A percentile compares a stretch with the other conserved stretches of the same genome.
These are phyloP conservation scores for Sisymbrium irio DNA, from an alignment of 345 rosid genomes.

Conservation along the genomic window DNA sequence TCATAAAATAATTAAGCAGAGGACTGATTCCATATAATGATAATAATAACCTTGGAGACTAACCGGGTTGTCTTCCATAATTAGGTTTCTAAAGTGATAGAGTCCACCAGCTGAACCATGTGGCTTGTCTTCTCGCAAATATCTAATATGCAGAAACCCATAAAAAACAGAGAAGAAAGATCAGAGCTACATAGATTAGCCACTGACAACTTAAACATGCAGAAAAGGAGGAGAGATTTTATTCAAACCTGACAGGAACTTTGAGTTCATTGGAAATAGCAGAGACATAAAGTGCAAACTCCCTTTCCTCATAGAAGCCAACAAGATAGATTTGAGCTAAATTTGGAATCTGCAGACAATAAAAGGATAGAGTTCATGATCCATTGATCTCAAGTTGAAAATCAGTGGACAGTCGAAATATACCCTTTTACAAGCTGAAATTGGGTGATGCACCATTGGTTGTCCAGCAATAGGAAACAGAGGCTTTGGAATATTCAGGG, in stretches of 20 bases:
- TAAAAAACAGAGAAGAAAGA: neutral
- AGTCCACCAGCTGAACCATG: slow-evolving; percentile 96
- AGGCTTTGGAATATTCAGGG: slow-evolving; percentile 87
- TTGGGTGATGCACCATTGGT: slow-evolving; percentile 98
- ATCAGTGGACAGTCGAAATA: neutral
- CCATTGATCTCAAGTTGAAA: slow-evolving; percentile 9
- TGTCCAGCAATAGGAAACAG: slow-evolving; percentile 89
- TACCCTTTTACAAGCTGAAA: slow-evolving; percentile 96
- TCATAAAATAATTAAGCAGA: neutral
- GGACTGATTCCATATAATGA: neutral
- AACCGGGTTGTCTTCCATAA: slow-evolving; percentile 92
- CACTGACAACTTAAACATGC: neutral
- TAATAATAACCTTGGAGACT: neutral
- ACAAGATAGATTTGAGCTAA: slow-evolving; percentile 70
- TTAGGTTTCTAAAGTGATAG: slow-evolving; percentile 66
- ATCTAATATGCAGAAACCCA: slow-evolving; percentile 40
- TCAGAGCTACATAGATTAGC: neutral
- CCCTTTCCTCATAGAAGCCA: slow-evolving; percentile 93
- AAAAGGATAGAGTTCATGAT: neutral
- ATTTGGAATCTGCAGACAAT: slow-evolving; percentile 65
- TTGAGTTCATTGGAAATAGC: slow-evolving; percentile 83
- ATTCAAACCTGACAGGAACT: slow-evolving; percentile 72
- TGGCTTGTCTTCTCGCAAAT: slow-evolving; percentile 82
- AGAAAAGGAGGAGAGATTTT: slow-evolving; percentile 8
- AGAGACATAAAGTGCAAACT: slow-evolving; percentile 78